Percentiles rank a stretch among this genome's conserved stretches.
These are phyloP conservation scores for Cordyceps cateniannulata DNA, from an alignment of 2,329 filamentous ascomycete species.

Conservation along the genomic window DNA sequence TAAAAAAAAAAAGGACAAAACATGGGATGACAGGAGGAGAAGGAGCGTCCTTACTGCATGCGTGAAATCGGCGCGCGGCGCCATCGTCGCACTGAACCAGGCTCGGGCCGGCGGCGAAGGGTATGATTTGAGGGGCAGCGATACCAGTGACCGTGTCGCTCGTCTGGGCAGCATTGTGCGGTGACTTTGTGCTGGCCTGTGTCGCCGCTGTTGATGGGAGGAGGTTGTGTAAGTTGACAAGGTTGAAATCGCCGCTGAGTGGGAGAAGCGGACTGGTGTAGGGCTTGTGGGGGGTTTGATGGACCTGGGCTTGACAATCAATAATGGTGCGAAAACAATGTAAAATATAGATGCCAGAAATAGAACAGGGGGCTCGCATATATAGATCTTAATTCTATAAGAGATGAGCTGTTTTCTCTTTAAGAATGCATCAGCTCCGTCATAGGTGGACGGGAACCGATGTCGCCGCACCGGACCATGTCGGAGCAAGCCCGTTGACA, in stretches of 20 bases:
- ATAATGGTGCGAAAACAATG: not conserved
- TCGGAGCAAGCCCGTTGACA: not conserved
- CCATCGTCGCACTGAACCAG: constrained; percentile 30
- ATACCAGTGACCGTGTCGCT: not conserved
- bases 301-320: not conserved
- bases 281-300: not conserved
- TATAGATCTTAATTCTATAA: not conserved
- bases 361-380: not conserved
- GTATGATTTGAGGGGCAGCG: not conserved
- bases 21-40: not conserved
- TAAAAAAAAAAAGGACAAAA: not conserved
- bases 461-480: not conserved
- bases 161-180: constrained; percentile 1
- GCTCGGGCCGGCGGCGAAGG: constrained; percentile 17
- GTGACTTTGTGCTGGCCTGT: not conserved
- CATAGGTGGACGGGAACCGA: not conserved
- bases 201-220: not conserved
- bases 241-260: not conserved
- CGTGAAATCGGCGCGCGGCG: constrained; percentile 35
- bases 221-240: constrained; percentile 6
- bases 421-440: not conserved
- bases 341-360: not conserved
- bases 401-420: not conserved
- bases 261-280: not conserved
- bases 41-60: constrained; percentile 37